A percentile compares a stretch with the other conserved stretches of the same genome.
Conservation (phyloP, 768 basidiomycete genomes). For the Trichaptum fuscoviolaceum region DNA sequence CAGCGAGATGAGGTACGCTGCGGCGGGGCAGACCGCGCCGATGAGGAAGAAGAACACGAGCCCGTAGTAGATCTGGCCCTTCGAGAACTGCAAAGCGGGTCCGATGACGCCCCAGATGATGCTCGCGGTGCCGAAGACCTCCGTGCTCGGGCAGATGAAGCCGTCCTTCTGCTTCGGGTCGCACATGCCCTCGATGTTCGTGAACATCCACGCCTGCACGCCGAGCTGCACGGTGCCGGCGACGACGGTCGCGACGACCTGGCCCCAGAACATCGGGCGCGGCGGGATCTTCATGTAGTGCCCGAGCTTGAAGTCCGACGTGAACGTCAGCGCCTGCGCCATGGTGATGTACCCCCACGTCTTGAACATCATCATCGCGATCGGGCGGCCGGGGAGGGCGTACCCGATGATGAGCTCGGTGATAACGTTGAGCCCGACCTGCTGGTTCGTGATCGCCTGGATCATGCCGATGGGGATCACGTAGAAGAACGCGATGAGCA, state of each 20-base stretch:
- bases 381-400: constrained; percentile 30
- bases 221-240: constrained; percentile 37
- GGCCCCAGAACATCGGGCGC: constrained; percentile 29
- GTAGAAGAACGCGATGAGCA: constrained; percentile 28
- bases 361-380: constrained; percentile 35
- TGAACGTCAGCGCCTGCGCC: constrained; percentile 31
- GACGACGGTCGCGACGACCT: constrained; percentile 29
- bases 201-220: constrained; percentile 43
- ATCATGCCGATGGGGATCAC: constrained; percentile 37
- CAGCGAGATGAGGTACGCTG: constrained; percentile 23
- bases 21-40: constrained; percentile 27
- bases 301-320: constrained; percentile 28
- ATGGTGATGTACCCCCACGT: constrained; percentile 31
- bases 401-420: constrained; percentile 37
- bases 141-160: constrained; percentile 21
- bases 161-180: constrained; percentile 14
- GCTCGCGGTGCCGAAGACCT: constrained; percentile 39
- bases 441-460: constrained; percentile 35
- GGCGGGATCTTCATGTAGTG: constrained; percentile 29
- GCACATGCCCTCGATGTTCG: constrained; percentile 34
- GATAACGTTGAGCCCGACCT: constrained; percentile 32
- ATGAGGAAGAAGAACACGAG: constrained; percentile 30
- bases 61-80: constrained; percentile 14
- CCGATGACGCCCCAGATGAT: constrained; percentile 30
- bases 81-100: constrained; percentile 20